These are phyloP conservation scores for Termitomyces sp. DNA, from an alignment of 768 basidiomycete species.

Conservation along the genomic window DNA sequence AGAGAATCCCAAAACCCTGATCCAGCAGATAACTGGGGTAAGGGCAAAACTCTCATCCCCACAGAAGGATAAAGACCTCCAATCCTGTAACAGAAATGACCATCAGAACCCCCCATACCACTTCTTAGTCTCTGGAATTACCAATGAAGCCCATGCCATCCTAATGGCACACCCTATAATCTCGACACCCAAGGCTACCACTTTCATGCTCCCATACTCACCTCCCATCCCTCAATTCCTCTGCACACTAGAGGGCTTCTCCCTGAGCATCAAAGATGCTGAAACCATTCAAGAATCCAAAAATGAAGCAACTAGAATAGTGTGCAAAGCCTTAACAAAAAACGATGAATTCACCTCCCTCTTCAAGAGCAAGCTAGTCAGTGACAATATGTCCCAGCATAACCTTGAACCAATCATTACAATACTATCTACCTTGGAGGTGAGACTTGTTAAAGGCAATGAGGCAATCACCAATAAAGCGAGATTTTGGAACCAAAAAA, in stretches of 20 bases:
- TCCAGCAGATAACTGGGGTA: neutral
- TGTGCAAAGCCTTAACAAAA: too few species aligned
- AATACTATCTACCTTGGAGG: too few species aligned
- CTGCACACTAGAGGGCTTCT: neutral
- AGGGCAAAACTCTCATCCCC: neutral
- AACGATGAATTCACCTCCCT: too few species aligned
- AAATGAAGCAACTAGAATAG: too few species aligned
- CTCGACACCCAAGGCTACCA: neutral
- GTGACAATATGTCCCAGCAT: too few species aligned
- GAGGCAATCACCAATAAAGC: too few species aligned
- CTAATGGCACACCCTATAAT: neutral
- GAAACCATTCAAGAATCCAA: too few species aligned
- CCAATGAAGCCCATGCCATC: fast-evolving
- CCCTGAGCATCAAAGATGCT: too few species aligned
- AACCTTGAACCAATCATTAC: too few species aligned
- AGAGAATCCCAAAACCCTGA: neutral
- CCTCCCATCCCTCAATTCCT: neutral
- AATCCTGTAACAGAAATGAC: neutral
- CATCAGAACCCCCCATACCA: neutral
- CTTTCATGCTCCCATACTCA: neutral
- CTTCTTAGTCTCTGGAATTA: neutral
- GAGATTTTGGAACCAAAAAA: too few species aligned
- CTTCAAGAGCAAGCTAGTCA: too few species aligned
- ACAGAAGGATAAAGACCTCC: neutral
- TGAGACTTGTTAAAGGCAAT: too few species aligned